phyloP scores from a whole-genome alignment of 2,329 filamentous ascomycete genomes.

The Mycosphaerella arachidis region DNA sequence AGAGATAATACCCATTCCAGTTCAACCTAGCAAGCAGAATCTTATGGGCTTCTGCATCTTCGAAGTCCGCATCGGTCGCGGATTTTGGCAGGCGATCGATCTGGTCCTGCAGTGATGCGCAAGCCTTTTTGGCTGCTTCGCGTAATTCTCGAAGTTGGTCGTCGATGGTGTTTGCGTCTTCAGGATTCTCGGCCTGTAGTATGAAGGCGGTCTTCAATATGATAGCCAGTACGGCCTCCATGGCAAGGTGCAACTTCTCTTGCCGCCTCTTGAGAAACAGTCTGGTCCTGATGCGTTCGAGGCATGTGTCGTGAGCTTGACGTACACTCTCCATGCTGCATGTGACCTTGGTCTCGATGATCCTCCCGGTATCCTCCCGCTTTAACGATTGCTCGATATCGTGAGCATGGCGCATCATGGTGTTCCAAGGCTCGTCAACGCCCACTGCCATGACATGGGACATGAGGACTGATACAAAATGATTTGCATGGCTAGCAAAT shows the following conservation, averaged over 20 bases:
- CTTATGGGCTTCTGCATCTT: slow-evolving; percentile 14
- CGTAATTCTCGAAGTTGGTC: not conserved
- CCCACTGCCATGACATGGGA: slow-evolving; percentile 78
- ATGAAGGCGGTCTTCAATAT: slow-evolving; percentile 22
- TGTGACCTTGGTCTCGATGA: slow-evolving; percentile 8
- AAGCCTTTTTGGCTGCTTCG: not conserved
- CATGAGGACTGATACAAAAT: slow-evolving; percentile 69
- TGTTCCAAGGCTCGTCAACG: slow-evolving; percentile 67
- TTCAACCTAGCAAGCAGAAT: slow-evolving; percentile 20
- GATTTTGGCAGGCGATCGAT: slow-evolving; percentile 15
- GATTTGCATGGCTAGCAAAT: slow-evolving; percentile 72
- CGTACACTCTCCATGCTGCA: slow-evolving; percentile 26
- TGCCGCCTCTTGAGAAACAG: slow-evolving; percentile 32
- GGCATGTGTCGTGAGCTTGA: slow-evolving; percentile 25
- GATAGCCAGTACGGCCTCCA: slow-evolving; percentile 26
- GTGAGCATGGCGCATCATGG: slow-evolving; percentile 63
- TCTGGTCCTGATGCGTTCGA: slow-evolving; percentile 29
- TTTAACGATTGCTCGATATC: slow-evolving; percentile 57
- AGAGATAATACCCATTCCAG: slow-evolving; percentile 13
- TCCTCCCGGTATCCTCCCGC: slow-evolving; percentile 39
- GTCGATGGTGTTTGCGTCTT: not conserved
- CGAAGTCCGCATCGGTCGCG: not conserved
- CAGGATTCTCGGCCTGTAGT: not conserved
- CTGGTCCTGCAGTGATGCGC: slow-evolving; percentile 6
- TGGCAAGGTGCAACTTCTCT: slow-evolving; percentile 16